phyloP scores from a whole-genome alignment of 2,329 filamentous ascomycete genomes.

The Neofusicoccum ribis region DNA sequence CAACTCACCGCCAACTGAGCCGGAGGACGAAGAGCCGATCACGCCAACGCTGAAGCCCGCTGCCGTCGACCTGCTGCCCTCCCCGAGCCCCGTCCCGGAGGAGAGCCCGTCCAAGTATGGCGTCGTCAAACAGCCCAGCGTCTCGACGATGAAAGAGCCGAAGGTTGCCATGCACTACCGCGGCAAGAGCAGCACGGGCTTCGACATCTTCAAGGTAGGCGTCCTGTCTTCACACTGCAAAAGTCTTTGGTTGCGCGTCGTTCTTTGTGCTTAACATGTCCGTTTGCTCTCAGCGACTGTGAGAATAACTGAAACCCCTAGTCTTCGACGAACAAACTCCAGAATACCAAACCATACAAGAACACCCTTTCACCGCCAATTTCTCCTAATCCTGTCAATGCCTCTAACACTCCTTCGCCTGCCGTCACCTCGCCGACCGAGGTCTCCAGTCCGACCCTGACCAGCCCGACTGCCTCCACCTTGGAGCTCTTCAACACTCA shows the following conservation, averaged over 20 bases:
- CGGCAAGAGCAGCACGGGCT: constrained; percentile 40
- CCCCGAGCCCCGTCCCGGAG: constrained; percentile 20
- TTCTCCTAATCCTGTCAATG: not conserved
- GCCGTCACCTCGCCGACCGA: not conserved
- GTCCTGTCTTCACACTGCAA: not conserved
- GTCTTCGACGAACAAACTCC: constrained; percentile 18
- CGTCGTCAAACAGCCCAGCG: constrained; percentile 21
- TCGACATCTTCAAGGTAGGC: constrained; percentile 39
- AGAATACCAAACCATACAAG: not conserved
- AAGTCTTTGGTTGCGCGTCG: not conserved
- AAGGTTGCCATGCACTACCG: constrained; percentile 30
- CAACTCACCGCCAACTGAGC: constrained; percentile 15
- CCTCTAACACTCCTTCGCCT: not conserved
- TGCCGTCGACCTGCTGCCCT: constrained; percentile 16
- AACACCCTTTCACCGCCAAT: not conserved
- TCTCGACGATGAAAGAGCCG: not conserved
- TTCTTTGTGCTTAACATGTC: constrained; percentile 11
- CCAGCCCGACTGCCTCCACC: not conserved
- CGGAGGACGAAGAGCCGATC: constrained; percentile 18
- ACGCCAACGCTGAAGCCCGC: constrained; percentile 20
- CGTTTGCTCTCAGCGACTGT: constrained; percentile 4
- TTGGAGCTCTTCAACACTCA: constrained; percentile 18
- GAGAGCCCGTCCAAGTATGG: constrained; percentile 23
- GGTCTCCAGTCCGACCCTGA: not conserved
- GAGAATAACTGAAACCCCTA: constrained; percentile 17